Evolutionary conservation across 1,139 yeast species (phyloP).

Genomic region (Blastobotrys niveus): DNA sequence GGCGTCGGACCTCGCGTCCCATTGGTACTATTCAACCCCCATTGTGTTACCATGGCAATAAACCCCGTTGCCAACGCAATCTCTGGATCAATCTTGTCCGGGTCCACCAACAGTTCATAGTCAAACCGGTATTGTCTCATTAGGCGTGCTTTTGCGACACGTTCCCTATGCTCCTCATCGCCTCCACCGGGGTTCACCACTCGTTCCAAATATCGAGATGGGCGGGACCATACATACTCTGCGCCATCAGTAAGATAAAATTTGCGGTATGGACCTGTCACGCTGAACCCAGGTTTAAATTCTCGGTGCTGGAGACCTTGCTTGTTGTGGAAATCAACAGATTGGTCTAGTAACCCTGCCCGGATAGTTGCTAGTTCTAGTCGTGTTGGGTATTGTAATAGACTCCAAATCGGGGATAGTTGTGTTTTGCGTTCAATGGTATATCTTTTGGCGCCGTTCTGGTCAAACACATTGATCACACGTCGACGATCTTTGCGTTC

Average conservation of each 20-base stretch:
- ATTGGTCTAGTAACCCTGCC: conserved; percentile 43
- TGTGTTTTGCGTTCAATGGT: conserved; percentile 50
- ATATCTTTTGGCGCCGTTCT: conserved; percentile 42
- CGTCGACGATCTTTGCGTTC: conserved; percentile 45
- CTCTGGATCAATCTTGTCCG: conserved; percentile 42
- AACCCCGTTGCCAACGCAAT: conserved; percentile 54
- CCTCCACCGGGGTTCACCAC: conserved; percentile 51
- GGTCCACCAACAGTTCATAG: conserved; percentile 52
- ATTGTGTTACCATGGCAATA: conserved; percentile 55
- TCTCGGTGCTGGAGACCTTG: conserved; percentile 44
- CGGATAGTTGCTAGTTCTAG: conserved; percentile 48
- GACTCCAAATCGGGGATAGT: conserved; percentile 48
- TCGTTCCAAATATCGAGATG: conserved; percentile 47
- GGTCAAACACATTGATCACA: conserved; percentile 46
- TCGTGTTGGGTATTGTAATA: conserved; percentile 43
- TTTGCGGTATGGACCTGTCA: conserved; percentile 33
- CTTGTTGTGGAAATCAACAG: conserved; percentile 49
- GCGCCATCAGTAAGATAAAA: conserved; percentile 50
- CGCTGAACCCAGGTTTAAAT: conserved; percentile 4
- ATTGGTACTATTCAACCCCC: conserved; percentile 53
- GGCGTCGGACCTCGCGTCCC: conserved; percentile 51
- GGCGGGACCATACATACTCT: conserved; percentile 50
- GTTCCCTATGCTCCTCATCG: conserved; percentile 47
- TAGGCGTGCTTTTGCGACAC: conserved; percentile 50
- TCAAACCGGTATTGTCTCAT: conserved; percentile 57